Evolutionary conservation across 768 basidiomycete species (phyloP).

Genomic region (Leccinum pellstonianum): DNA sequence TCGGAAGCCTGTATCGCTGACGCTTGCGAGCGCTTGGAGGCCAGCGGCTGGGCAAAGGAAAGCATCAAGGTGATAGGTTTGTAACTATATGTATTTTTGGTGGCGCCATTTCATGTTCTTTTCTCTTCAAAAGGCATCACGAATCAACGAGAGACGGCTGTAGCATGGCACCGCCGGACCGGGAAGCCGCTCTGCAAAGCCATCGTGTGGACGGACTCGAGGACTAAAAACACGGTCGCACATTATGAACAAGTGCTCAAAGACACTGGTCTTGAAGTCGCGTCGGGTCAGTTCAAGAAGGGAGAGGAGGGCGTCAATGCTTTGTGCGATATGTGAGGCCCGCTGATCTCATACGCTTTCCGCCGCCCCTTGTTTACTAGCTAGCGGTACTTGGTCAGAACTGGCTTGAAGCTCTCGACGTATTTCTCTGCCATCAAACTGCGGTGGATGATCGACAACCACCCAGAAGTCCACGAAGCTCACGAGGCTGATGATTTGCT

Average conservation of each 20-base stretch:
- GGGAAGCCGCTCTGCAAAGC: constrained; percentile 87
- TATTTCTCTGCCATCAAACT: constrained; percentile 98
- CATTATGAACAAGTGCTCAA: constrained; percentile 72
- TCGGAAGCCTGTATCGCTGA: constrained; percentile 74
- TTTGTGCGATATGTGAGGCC: constrained; percentile 66
- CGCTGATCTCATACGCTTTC: not conserved
- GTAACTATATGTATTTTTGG: constrained; percentile 24
- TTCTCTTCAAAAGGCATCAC: constrained; percentile 66
- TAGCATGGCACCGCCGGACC: constrained; percentile 88
- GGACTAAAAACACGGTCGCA: constrained; percentile 84
- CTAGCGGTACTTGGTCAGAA: constrained; percentile 43
- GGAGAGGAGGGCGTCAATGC: constrained; percentile 67
- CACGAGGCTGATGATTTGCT: constrained; percentile 78
- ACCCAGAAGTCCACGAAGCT: constrained; percentile 71
- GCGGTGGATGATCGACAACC: constrained; percentile 94
- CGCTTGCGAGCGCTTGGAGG: constrained; percentile 69
- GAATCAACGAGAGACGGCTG: constrained; percentile 95
- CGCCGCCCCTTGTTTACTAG: not conserved
- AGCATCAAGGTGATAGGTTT: constrained; percentile 91
- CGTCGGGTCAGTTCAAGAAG: constrained; percentile 62
- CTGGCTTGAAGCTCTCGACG: constrained; percentile 92
- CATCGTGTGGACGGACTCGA: constrained; percentile 96
- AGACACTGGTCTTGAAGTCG: constrained; percentile 71
- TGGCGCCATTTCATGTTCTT: constrained; percentile 4
- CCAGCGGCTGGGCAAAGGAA: constrained; percentile 70